Evolutionary conservation across 306 rosid species (phyloP).

Genomic region (Pachyrhizus erosus): DNA sequence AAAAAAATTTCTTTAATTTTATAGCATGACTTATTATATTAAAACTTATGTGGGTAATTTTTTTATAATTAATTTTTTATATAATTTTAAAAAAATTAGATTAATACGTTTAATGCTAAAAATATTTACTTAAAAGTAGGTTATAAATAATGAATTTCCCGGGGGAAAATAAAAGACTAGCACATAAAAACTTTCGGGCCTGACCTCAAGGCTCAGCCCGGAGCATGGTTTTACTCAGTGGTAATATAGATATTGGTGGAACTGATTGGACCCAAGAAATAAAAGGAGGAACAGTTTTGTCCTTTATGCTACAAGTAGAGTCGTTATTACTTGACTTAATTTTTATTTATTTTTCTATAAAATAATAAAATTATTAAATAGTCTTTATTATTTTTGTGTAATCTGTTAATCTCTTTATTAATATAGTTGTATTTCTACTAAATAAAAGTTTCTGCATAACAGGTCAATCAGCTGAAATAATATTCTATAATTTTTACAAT

Average conservation of each 20-base stretch:
- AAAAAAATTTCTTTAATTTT: too few species aligned
- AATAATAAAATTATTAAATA: too few species aligned
- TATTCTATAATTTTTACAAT: too few species aligned
- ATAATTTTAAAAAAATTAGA: background rate
- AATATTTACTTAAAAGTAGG: background rate
- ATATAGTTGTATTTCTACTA: too few species aligned
- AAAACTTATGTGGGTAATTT: background rate
- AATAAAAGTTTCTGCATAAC: too few species aligned
- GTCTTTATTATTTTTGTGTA: too few species aligned
- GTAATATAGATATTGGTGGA: background rate
- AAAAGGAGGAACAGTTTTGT: background rate
- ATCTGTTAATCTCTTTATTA: too few species aligned
- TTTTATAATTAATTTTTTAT: background rate
- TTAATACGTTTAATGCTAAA: background rate
- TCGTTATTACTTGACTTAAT: too few species aligned
- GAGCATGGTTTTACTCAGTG: background rate
- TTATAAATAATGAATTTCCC: background rate
- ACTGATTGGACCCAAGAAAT: background rate
- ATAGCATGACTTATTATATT: background rate
- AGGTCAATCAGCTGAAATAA: too few species aligned
- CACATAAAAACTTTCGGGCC: too few species aligned
- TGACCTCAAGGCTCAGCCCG: conserved; percentile 5
- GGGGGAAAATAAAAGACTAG: background rate
- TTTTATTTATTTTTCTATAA: too few species aligned
- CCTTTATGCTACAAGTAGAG: too few species aligned